phyloP scores from a whole-genome alignment of 495 filamentous ascomycete genomes.

The Elasticomyces elasticus region DNA sequence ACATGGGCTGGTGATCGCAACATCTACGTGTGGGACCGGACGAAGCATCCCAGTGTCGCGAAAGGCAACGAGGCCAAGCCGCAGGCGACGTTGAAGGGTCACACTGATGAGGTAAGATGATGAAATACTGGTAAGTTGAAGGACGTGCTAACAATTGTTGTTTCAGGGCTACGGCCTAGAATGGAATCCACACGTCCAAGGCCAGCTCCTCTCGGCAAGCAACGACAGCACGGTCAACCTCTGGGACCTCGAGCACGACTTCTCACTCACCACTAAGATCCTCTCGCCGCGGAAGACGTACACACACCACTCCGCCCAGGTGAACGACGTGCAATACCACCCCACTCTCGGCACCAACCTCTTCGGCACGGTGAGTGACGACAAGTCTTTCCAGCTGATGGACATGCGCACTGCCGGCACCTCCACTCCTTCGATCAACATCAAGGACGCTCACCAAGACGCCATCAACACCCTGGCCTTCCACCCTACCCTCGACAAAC shows the following conservation, averaged over 20 bases:
- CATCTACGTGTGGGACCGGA: constrained; percentile 88
- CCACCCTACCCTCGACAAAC: constrained; percentile 75
- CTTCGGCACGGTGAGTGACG: constrained; percentile 90
- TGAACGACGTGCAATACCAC: constrained; percentile 95
- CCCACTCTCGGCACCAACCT: constrained; percentile 61
- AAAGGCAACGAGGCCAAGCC: constrained; percentile 46
- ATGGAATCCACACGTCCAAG: constrained; percentile 80
- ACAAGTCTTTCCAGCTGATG: constrained; percentile 83
- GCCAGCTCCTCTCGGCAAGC: constrained; percentile 77
- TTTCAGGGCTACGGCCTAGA: constrained; percentile 88
- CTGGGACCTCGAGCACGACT: constrained; percentile 51
- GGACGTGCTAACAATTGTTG: too few relatives aligned
- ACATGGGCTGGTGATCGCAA: constrained; percentile 82
- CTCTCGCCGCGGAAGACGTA: constrained; percentile 63
- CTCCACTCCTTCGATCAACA: constrained; percentile 52
- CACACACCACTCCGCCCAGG: constrained; percentile 78
- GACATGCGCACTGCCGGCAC: constrained; percentile 60
- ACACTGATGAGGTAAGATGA: constrained; percentile 65
- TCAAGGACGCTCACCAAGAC: constrained; percentile 59
- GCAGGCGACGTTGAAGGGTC: constrained; percentile 76
- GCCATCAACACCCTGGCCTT: constrained; percentile 92
- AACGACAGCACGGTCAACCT: constrained; percentile 84
- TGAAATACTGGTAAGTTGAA: not conserved
- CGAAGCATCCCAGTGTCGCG: constrained; percentile 64
- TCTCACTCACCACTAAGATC: constrained; percentile 37